Evolutionary conservation across 495 filamentous ascomycete species (phyloP).

Genomic region (Neurospora sp.): DNA sequence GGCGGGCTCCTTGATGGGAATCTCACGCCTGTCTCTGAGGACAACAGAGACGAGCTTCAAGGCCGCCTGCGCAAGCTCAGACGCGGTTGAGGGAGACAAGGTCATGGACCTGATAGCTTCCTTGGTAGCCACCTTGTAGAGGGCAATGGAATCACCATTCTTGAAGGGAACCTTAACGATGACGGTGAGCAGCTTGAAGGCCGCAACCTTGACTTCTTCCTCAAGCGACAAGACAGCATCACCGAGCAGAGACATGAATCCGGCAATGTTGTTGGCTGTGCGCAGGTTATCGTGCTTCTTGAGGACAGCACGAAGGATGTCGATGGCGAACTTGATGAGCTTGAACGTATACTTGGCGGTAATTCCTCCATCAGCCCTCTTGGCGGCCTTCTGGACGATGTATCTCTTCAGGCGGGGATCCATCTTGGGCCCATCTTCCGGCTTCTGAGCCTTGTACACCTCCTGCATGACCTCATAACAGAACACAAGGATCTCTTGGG

Average conservation of each 20-base stretch:
- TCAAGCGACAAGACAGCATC: constrained; percentile 72
- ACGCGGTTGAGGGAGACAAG: constrained; percentile 58
- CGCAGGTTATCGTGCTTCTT: constrained; percentile 72
- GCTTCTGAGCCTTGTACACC: constrained; percentile 54
- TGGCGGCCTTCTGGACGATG: constrained; percentile 63
- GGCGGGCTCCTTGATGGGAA: constrained; percentile 66
- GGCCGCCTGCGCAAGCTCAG: constrained; percentile 73
- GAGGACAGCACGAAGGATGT: constrained; percentile 69
- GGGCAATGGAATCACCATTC: constrained; percentile 55
- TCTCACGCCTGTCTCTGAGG: constrained; percentile 66
- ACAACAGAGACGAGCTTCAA: constrained; percentile 80
- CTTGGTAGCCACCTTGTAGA: constrained; percentile 76
- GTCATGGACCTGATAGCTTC: constrained; percentile 61
- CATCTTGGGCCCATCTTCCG: constrained; percentile 32
- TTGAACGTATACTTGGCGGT: constrained; percentile 75
- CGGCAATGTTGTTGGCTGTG: constrained; percentile 65
- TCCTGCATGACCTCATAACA: constrained; percentile 89
- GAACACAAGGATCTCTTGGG: constrained; percentile 73
- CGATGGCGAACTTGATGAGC: constrained; percentile 74
- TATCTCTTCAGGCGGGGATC: constrained; percentile 59
- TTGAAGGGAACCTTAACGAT: constrained; percentile 77
- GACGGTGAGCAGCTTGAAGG: constrained; percentile 70
- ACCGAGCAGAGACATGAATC: constrained; percentile 80
- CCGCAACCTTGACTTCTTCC: constrained; percentile 82
- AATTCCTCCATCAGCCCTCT: constrained; percentile 52